These are phyloP conservation scores for Postia placenta DNA, from an alignment of 768 basidiomycete species.

Conservation along the genomic window DNA sequence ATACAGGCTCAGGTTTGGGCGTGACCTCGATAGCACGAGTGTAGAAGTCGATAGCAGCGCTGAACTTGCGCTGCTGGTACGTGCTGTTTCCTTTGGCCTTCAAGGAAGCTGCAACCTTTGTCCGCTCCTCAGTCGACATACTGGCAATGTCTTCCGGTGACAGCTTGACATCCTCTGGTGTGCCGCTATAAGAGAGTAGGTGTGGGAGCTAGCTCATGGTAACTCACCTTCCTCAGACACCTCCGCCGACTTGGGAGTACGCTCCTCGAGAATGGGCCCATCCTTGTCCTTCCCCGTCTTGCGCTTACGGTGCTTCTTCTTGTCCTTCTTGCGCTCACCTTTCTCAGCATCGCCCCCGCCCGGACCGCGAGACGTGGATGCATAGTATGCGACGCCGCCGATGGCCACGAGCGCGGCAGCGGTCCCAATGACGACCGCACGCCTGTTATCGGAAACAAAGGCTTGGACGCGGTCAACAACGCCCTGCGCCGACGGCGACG, in stretches of 20 bases:
- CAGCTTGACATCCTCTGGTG: constrained; percentile 36
- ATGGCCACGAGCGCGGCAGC: constrained; percentile 67
- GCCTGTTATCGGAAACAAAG: constrained; percentile 75
- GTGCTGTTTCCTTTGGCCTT: constrained; percentile 70
- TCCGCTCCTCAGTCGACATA: constrained; percentile 46
- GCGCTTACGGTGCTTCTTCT: constrained; percentile 53
- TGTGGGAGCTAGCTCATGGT: background rate
- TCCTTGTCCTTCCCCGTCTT: constrained; percentile 51
- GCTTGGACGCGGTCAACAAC: constrained; percentile 59
- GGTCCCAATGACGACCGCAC: constrained; percentile 64
- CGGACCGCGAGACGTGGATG: constrained; percentile 43
- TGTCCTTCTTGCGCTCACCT: constrained; percentile 42
- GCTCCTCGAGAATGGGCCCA: constrained; percentile 79
- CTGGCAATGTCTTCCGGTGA: constrained; percentile 50
- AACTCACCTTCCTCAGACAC: constrained; percentile 23
- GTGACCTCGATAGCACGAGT: constrained; percentile 70
- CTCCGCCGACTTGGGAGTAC: constrained; percentile 35
- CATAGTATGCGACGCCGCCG: constrained; percentile 74
- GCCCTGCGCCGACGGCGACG: constrained; percentile 21
- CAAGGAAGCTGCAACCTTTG: constrained; percentile 52
- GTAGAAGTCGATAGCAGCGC: constrained; percentile 57
- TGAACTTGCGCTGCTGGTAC: constrained; percentile 58
- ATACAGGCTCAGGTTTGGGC: constrained; percentile 83
- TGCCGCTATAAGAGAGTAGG: background rate
- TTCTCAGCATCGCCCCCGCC: constrained; percentile 34